Evolutionary conservation across 1,284 basidiomycete genomes (phyloP).

Genomic region (Bjerkandera adusta): DNA sequence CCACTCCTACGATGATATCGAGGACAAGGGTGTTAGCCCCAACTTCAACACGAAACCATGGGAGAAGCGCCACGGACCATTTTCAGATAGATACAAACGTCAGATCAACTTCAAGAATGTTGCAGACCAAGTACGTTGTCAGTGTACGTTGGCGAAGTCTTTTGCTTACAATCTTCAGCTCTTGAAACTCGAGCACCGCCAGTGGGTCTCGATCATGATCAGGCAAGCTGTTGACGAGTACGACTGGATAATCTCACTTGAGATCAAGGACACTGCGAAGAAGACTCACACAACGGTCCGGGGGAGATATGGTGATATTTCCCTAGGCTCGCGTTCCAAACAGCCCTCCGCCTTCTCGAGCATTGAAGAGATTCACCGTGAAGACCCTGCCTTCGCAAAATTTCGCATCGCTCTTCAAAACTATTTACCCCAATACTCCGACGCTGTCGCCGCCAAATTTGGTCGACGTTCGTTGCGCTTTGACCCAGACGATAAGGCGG

Average conservation of each 20-base stretch:
- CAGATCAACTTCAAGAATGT: conserved; percentile 31
- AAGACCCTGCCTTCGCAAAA: too few relatives aligned
- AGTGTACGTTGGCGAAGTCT: neutral
- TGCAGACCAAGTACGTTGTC: conserved; percentile 22
- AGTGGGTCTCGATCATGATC: conserved; percentile 8
- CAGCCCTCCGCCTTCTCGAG: too few relatives aligned
- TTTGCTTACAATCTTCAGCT: conserved; percentile 14
- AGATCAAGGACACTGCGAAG: neutral
- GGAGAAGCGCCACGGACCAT: conserved; percentile 26
- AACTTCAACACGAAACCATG: conserved; percentile 25
- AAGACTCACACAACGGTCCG: too few relatives aligned
- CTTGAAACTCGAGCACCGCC: conserved; percentile 14
- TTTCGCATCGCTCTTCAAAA: too few relatives aligned
- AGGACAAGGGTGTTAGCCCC: conserved; percentile 20
- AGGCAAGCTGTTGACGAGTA: conserved; percentile 8
- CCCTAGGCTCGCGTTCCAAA: too few relatives aligned
- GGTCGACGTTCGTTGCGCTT: too few relatives aligned
- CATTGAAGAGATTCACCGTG: too few relatives aligned
- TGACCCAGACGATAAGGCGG: too few relatives aligned
- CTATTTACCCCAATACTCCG: too few relatives aligned
- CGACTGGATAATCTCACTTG: neutral
- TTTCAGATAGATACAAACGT: conserved; percentile 23
- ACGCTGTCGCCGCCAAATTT: too few relatives aligned
- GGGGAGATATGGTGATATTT: too few relatives aligned
- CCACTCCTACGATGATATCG: conserved; percentile 24